Base-by-base conservation (phyloP, 2,329 filamentous ascomycete genomes). In the Stagonosporopsis rhizophila region DNA sequence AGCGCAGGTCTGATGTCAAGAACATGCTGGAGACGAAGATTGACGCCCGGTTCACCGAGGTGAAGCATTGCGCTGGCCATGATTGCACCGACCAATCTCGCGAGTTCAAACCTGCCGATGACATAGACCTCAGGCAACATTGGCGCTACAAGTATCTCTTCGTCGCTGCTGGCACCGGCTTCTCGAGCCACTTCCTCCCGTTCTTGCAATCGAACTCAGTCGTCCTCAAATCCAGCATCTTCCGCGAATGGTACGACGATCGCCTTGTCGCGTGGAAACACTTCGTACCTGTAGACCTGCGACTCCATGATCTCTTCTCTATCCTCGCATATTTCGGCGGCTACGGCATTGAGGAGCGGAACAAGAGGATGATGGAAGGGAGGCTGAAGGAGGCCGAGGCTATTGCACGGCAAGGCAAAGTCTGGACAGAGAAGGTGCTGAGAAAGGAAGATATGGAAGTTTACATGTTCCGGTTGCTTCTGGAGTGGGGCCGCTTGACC, bases 161-260 rank as follows among this genome's bases (percentile, higher is more conserved):
- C 69, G 83, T 93, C 55, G 80, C 89, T 4, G 91, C 95, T 71
- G 85, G 87, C 7, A 82, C 83, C 0, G 82, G 85, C 17, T 90
- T 90, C 55, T 88, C 87, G 0, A 84, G 89, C 14, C 81, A 84
- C 27, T 83, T 91, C 62, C 75, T 91, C 9, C 82, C 84, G 0
- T 87, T 88, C 55, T 73, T 95, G 5, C 83, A 84, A 42, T 91
- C 89, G 15, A 79, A 79, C 59, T 87, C 83, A 44, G 80, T 92
- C 5, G 89, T 90, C 0, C 85, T 95, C 69, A 82, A 91, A 61
- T 85, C 86, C 1, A 87, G 87, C 0, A 80, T 94, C 6, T 94
- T 93, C 74, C 83, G 86, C 22, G 87, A 91, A 69, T 96, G 91
- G 91, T 91, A 88, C 74, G 89, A 90, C 56, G 86, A 88, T 45